Evolutionary conservation across 2,329 filamentous ascomycete genomes (phyloP).

Genomic region (Microcera coccophila): DNA sequence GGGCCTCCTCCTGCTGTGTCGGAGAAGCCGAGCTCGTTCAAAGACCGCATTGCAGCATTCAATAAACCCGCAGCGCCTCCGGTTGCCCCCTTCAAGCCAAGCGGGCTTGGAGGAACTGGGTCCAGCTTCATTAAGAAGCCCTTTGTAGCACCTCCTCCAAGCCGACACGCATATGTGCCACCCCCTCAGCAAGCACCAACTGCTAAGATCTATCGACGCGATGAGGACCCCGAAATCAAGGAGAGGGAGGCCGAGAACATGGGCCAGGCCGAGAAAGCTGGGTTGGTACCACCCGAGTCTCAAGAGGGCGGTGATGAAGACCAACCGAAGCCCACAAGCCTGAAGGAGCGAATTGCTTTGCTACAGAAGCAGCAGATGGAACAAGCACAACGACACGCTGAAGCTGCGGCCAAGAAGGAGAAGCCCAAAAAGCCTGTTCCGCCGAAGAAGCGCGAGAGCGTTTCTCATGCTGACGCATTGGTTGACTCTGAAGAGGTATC

Average conservation of each 20-base stretch:
- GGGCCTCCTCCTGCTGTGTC: conserved; percentile 61
- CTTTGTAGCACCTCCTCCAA: conserved; percentile 91
- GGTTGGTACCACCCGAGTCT: conserved; percentile 46
- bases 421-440: conserved; percentile 68
- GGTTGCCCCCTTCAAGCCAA: conserved; percentile 83
- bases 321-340: conserved; percentile 82
- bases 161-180: conserved; percentile 85
- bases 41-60: conserved; percentile 93
- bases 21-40: conserved; percentile 87
- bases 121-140: conserved; percentile 89
- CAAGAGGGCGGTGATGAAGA: conserved; percentile 63
- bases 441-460: conserved; percentile 65
- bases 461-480: conserved; percentile 29
- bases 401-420: conserved; percentile 75
- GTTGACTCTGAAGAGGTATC: conserved; percentile 28
- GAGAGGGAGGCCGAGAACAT: conserved; percentile 63
- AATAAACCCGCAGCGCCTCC: conserved; percentile 86
- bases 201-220: conserved; percentile 75
- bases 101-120: conserved; percentile 52
- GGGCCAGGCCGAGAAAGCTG: conserved; percentile 66
- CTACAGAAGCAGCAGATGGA: conserved; percentile 93
- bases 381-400: conserved; percentile 77
- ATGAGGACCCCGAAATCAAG: conserved; percentile 75
- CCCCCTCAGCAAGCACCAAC: conserved; percentile 66
- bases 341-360: conserved; percentile 93